Evolutionary conservation across 2,329 filamentous ascomycete genomes (phyloP).

Genomic region (Cordyceps fumosorosea): DNA sequence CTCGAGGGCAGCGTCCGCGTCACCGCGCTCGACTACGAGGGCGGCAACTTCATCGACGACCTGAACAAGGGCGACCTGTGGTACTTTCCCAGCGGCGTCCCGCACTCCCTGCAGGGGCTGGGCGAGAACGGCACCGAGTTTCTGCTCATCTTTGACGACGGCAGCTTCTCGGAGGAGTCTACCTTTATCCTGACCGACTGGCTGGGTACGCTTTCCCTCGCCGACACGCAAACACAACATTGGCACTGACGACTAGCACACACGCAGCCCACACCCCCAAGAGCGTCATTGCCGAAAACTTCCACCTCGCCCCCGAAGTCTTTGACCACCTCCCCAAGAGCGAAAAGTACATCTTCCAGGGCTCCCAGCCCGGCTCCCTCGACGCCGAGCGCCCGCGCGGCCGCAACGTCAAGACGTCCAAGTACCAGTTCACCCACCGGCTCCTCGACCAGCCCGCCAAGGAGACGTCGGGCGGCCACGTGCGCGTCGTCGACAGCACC

Average conservation of each 20-base stretch:
- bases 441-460: slow-evolving; percentile 65
- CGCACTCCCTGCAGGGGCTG: slow-evolving; percentile 70
- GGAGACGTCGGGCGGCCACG: slow-evolving; percentile 60
- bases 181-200: slow-evolving; percentile 70
- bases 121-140: slow-evolving; percentile 52
- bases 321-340: slow-evolving; percentile 60
- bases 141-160: slow-evolving; percentile 43
- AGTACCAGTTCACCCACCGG: slow-evolving; percentile 62
- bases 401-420: slow-evolving; percentile 58
- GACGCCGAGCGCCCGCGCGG: slow-evolving; percentile 57
- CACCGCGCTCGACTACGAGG: slow-evolving; percentile 67
- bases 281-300: slow-evolving; percentile 67
- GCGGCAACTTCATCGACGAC: slow-evolving; percentile 71
- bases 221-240: neutral
- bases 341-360: slow-evolving; percentile 75
- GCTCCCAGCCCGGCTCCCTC: slow-evolving; percentile 56
- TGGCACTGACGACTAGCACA: slow-evolving; percentile 13
- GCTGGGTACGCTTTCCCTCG: slow-evolving; percentile 42
- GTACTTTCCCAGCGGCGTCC: slow-evolving; percentile 74
- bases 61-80: slow-evolving; percentile 69
- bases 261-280: slow-evolving; percentile 57
- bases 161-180: slow-evolving; percentile 51
- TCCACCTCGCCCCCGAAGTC: slow-evolving; percentile 63
- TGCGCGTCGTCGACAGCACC: slow-evolving; percentile 68
- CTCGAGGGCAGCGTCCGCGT: slow-evolving; percentile 64